A percentile compares a stretch with the other conserved stretches of the same genome.
Evolutionary conservation across 2,329 filamentous ascomycete genomes (phyloP).

Genomic region (Mariannaea elegans): DNA sequence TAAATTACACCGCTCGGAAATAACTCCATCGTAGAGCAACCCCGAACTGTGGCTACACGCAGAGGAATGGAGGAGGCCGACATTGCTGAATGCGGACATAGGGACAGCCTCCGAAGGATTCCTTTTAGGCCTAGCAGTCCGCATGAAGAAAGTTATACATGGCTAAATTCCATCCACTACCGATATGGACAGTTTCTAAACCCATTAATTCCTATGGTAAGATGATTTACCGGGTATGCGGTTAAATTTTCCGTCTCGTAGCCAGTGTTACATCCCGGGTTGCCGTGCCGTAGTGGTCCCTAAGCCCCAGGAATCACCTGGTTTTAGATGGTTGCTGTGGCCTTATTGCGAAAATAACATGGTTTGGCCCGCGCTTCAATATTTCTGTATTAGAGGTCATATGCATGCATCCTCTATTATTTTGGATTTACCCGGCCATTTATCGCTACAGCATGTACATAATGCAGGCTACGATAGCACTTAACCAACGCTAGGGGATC

Average conservation of each 20-base stretch:
- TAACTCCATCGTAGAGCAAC: not conserved
- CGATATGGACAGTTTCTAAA: not conserved
- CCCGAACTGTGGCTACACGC: not conserved
- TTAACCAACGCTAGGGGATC: no score
- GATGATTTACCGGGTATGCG: not conserved
- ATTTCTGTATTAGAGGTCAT: no score
- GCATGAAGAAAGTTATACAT: not conserved
- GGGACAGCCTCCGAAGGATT: not conserved
- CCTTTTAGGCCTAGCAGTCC: not conserved
- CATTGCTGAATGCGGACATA: conserved; percentile 2
- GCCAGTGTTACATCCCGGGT: not conserved
- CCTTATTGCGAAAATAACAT: not conserved
- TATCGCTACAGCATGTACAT: no score
- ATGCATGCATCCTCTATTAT: no score
- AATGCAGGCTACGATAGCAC: no score
- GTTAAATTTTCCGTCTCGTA: not conserved
- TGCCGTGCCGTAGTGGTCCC: not conserved
- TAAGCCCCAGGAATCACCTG: not conserved
- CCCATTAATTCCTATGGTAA: not conserved
- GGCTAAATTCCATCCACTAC: not conserved
- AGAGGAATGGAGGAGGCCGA: not conserved
- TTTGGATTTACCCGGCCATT: no score
- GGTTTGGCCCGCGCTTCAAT: not conserved
- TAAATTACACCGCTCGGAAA: not conserved
- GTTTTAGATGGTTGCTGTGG: not conserved